Evolutionary conservation across 192 early-diverging fungal species (phyloP).

Genomic region (Rhizophagus sp.): DNA sequence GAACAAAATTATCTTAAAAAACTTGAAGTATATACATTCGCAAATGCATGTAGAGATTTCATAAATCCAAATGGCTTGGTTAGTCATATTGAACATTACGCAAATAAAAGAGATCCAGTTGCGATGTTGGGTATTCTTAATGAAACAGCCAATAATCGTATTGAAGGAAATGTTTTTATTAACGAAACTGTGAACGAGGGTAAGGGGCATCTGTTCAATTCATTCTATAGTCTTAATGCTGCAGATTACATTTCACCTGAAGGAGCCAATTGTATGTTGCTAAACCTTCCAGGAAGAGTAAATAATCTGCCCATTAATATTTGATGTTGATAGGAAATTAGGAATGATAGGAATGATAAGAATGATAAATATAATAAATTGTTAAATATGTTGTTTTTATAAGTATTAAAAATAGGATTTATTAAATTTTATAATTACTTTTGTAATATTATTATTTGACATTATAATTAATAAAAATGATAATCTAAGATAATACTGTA

Average conservation of each 20-base stretch:
- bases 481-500: too few species aligned
- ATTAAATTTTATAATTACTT: too few species aligned
- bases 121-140: not conserved
- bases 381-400: too few species aligned
- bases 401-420: too few species aligned
- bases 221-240: not conserved
- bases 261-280: not conserved
- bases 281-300: not conserved
- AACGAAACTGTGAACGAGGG: not conserved
- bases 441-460: too few species aligned
- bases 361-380: too few species aligned
- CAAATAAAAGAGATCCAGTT: constrained; percentile 5
- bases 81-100: constrained; percentile 14
- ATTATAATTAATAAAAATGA: too few species aligned
- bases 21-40: constrained; percentile 18
- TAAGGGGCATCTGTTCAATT: not conserved
- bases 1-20: not conserved
- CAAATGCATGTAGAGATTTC: constrained; percentile 9
- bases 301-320: not conserved
- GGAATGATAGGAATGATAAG: too few species aligned
- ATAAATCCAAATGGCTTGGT: not conserved
- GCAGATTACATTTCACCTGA: not conserved
- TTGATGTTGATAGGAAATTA: too few species aligned
- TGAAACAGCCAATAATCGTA: not conserved
- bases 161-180: constrained; percentile 5